These are phyloP conservation scores for Beauveria varroae DNA, from an alignment of 2,329 filamentous ascomycete genomes.

Conservation along the genomic window DNA sequence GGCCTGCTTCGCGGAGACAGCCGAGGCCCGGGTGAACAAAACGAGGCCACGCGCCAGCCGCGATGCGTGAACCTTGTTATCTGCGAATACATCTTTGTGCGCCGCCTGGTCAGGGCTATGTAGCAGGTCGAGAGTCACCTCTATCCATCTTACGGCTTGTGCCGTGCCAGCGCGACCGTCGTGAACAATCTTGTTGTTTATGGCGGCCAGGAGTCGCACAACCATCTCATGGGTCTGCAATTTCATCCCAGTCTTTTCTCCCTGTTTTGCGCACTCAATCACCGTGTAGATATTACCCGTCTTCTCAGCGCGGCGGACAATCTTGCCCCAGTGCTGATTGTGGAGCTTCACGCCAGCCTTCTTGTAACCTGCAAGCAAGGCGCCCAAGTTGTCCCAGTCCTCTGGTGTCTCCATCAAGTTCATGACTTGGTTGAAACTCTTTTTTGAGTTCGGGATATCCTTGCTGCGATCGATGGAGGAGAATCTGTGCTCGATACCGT, in stretches of 20 bases:
- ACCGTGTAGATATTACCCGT: conserved; percentile 36
- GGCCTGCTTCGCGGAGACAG: conserved; percentile 19
- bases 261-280: conserved; percentile 42
- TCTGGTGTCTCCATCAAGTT: conserved; percentile 36
- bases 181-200: conserved; percentile 32
- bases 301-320: conserved; percentile 33
- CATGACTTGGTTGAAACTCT: conserved; percentile 31
- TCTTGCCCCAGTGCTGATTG: conserved; percentile 26
- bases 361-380: conserved; percentile 43
- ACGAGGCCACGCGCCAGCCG: conserved; percentile 23
- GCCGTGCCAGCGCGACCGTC: conserved; percentile 25
- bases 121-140: conserved; percentile 42
- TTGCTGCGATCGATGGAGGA: conserved; percentile 34
- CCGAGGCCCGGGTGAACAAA: conserved; percentile 23
- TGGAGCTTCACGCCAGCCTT: conserved; percentile 33
- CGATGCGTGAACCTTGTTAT: conserved; percentile 19
- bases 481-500: conserved; percentile 47
- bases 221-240: conserved; percentile 35
- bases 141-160: conserved; percentile 37
- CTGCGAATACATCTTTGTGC: conserved; percentile 5
- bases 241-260: conserved; percentile 36
- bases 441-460: conserved; percentile 36
- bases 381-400: conserved; percentile 46
- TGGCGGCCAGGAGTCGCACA: conserved; percentile 19
- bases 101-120: conserved; percentile 33